Base-by-base conservation (phyloP, 2,329 filamentous ascomycete species). In the Diaporthe sp. region DNA sequence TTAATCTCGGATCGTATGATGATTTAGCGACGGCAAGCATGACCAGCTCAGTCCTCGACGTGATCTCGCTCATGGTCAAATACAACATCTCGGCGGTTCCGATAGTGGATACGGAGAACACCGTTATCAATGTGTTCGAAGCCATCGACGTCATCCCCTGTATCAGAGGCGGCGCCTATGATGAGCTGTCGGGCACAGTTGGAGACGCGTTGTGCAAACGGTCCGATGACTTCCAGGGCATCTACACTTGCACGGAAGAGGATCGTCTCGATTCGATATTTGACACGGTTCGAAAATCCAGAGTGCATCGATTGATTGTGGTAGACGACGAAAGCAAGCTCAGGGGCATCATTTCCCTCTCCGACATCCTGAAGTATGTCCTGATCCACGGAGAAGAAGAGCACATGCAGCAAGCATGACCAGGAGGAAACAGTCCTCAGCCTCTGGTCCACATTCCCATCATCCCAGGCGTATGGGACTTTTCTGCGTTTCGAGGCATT, bases 201-300 rank as follows among this genome's bases (percentile, higher is more conserved):
- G 97, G 96, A 58, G 96, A 98, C 77, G 96, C 96, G 2, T 87
- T 98, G 74, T 92, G 95, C 80, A 97, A 94, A 83, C 91, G 96
- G 77, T 92, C 95, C 17, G 94, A 97, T 71, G 96, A 98, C 79
- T 98, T 98, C 81, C 94, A 95, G 0, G 97, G 97, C 58, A 98
- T 99, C 78, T 98, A 98, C 85, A 98, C 96, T 0, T 99, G 97
- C 87, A 95, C 93, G 61, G 90, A 97, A 77, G 93, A 97, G 77
- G 97, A 99, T 84, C 93, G 96, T 73, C 90, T 99, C 68, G 96
- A 98, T 82, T 96, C 96, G 15, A 97, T 99, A 79, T 98, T 98
- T 83, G 96, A 98, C 83, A 98, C 97, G 1, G 94, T 99, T 79
- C 94, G 96, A 79, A 97, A 96, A 86, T 98, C 96, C 61, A 91